phyloP scores from a whole-genome alignment of 1,139 yeast species.

The Hanseniaspora uvarum region DNA sequence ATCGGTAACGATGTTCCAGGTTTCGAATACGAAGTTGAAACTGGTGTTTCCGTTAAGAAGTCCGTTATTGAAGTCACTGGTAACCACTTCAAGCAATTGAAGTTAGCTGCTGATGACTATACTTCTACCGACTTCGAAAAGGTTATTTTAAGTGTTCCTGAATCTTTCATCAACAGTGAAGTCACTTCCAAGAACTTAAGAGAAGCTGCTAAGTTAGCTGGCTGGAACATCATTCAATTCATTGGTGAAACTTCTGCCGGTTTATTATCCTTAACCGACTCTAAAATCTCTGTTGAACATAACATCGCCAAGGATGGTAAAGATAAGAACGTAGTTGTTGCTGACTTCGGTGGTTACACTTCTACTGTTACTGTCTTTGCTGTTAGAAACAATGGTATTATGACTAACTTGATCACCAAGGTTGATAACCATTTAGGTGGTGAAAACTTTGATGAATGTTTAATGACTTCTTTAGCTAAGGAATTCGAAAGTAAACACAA shows the following conservation, averaged over 20 bases:
- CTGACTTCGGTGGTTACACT: constrained; percentile 94
- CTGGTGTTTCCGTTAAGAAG: constrained; percentile 30
- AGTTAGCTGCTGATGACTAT: constrained; percentile 85
- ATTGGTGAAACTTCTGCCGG: constrained; percentile 93
- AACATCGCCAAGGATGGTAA: constrained; percentile 29
- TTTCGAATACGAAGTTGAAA: constrained; percentile 39
- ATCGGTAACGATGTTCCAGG: constrained; percentile 55
- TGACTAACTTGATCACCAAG: constrained; percentile 77
- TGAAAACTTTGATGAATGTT: constrained; percentile 65
- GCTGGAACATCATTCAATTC: constrained; percentile 71
- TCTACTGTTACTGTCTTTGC: constrained; percentile 93
- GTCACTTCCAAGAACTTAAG: constrained; percentile 58
- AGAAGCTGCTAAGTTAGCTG: constrained; percentile 58
- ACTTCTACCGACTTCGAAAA: constrained; percentile 74
- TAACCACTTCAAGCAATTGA: constrained; percentile 75
- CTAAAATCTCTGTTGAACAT: constrained; percentile 32
- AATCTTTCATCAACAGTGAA: constrained; percentile 56
- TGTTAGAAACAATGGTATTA: constrained; percentile 76
- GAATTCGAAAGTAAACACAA: constrained; percentile 86
- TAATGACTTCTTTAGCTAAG: constrained; percentile 76
- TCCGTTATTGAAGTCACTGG: constrained; percentile 68
- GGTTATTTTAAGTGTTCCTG: constrained; percentile 83
- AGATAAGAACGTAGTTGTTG: constrained; percentile 82
- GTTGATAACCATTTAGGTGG: constrained; percentile 86
- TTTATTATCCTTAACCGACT: constrained; percentile 44